phyloP scores from a whole-genome alignment of 1,284 basidiomycete species.

The Pseudozyma hubeiensis region DNA sequence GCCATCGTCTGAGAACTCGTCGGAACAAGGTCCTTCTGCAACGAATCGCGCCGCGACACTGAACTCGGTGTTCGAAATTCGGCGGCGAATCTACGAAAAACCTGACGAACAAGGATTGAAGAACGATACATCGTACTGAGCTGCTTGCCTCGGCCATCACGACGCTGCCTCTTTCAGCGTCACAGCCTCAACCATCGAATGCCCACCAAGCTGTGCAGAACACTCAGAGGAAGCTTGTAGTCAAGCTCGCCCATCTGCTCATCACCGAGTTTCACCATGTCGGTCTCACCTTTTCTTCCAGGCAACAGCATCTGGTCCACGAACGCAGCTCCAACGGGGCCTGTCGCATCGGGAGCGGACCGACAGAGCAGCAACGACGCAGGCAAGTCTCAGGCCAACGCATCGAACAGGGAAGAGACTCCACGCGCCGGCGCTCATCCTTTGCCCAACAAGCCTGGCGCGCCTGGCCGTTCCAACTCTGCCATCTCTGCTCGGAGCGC shows the following conservation, averaged over 20 bases:
- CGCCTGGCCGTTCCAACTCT: conserved; percentile 34
- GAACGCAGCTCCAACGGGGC: conserved; percentile 7
- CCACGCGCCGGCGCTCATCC: conserved; percentile 35
- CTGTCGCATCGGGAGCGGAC: conserved; percentile 8
- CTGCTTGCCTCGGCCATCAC: too few relatives aligned
- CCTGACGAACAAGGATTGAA: too few relatives aligned
- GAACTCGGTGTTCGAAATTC: too few relatives aligned
- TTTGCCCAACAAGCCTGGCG: conserved; percentile 38
- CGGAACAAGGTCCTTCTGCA: too few relatives aligned
- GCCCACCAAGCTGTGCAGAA: too few relatives aligned
- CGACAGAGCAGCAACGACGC: conserved; percentile 10
- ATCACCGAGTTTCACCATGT: conserved; percentile 17
- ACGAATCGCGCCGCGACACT: too few relatives aligned
- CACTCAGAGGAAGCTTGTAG: too few relatives aligned
- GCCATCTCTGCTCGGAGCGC: conserved; percentile 16
- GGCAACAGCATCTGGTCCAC: conserved; percentile 53
- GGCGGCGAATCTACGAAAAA: too few relatives aligned
- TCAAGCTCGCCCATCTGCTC: conserved; percentile 1
- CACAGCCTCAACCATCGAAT: too few relatives aligned
- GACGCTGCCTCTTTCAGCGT: too few relatives aligned
- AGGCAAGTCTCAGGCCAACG: background rate
- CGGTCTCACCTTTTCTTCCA: conserved; percentile 42
- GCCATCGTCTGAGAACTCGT: too few relatives aligned
- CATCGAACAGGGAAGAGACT: conserved; percentile 17
- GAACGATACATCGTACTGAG: too few relatives aligned